Conservation (phyloP, 371 early-diverging fungal species). For the Mortierella polycephala region DNA sequence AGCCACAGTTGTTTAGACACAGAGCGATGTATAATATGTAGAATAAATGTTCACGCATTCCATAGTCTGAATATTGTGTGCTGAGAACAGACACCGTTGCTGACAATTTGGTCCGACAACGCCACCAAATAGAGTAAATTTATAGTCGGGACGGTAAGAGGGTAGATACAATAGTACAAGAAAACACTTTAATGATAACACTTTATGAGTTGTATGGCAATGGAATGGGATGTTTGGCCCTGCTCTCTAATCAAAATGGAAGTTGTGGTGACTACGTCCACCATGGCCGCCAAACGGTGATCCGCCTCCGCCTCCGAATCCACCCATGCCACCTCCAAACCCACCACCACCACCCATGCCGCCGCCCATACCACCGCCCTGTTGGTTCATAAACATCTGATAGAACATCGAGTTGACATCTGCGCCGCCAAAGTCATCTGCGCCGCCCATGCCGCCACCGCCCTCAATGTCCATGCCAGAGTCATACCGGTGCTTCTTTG, state of each 20-base stretch:
- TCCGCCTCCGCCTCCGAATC: conserved; percentile 42
- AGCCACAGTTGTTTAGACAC: not conserved
- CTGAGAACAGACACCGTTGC: too few species aligned
- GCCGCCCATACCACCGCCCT: conserved; percentile 56
- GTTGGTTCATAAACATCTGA: conserved; percentile 69
- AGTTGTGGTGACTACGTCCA: too few species aligned
- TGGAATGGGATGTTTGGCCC: too few species aligned
- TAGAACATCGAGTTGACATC: conserved; percentile 75
- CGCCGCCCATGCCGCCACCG: conserved; percentile 60
- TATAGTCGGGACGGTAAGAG: too few species aligned
- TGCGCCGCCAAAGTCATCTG: conserved; percentile 61
- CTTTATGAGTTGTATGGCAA: too few species aligned
- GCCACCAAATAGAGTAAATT: too few species aligned
- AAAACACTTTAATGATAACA: too few species aligned
- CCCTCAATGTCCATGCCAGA: conserved; percentile 84
- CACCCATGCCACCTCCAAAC: conserved; percentile 48
- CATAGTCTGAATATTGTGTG: too few species aligned
- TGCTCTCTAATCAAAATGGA: too few species aligned
- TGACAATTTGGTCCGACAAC: too few species aligned
- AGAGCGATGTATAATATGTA: too few species aligned
- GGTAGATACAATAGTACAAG: too few species aligned
- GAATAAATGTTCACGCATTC: not conserved
- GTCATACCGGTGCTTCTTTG: conserved; percentile 84
- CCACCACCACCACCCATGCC: conserved; percentile 55
- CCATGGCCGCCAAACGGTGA: conserved; percentile 18